Base-by-base conservation (phyloP, 768 basidiomycete species). In the Mycena rebaudengoi region DNA sequence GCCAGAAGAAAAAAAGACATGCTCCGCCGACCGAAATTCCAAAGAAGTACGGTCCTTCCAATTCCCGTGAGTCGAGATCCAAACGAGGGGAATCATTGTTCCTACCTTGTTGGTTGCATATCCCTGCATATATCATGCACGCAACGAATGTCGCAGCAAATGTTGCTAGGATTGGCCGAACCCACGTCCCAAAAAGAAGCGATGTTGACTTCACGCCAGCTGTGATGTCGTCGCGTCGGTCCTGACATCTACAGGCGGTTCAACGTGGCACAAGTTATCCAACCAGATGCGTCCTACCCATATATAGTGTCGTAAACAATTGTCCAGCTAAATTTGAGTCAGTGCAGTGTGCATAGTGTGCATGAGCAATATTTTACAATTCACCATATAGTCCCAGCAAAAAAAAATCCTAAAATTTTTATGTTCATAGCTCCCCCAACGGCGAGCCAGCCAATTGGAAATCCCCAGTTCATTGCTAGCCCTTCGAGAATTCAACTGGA, bases 251-350 rank as follows among this genome's bases (percentile, higher is more conserved):
- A n/a, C n/a, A n/a, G n/a, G n/a, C n/a, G n/a, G n/a, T n/a, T n/a
- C n/a, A n/a, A n/a, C n/a, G n/a, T n/a, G n/a, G n/a, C n/a, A n/a
- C n/a, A n/a, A n/a, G n/a, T n/a, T n/a, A n/a, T n/a, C n/a, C n/a
- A n/a, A n/a, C n/a, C n/a, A n/a, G n/a, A n/a, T n/a, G n/a, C n/a
- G n/a, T n/a, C n/a, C n/a, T n/a, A n/a, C 10, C n/a, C n/a, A n/a
- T n/a, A n/a, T n/a, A n/a, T n/a, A n/a, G n/a, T n/a, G 18, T 53
- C 52, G n/a, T 53, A 53, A 16, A 53, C 52, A 16, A 53, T 53
- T 11, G 52, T 53, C 52, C 52, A 53, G 26, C 52, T 53, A 20
- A 25, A n/a, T 18, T n/a, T 33, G n/a, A n/a, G n/a, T n/a, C n/a
- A n/a, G 35, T 10, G 10, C 18, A 37, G 35, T 10, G 18, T 18